Percentiles rank a stretch among this genome's conserved stretches.
These are phyloP conservation scores for Sphaceloma murrayae DNA, from an alignment of 2,329 filamentous ascomycete species.

Conservation along the genomic window DNA sequence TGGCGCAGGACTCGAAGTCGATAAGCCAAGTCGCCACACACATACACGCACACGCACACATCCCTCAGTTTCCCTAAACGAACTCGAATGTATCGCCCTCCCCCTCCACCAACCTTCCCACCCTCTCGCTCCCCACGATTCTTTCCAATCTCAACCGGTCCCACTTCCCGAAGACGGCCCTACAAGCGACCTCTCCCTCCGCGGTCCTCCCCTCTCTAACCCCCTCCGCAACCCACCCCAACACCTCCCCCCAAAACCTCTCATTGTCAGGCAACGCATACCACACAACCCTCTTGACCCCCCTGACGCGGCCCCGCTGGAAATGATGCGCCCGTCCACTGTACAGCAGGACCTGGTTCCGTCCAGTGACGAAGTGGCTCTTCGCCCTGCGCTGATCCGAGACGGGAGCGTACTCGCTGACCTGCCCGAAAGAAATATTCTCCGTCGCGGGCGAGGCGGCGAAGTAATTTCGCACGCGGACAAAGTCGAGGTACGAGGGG, in stretches of 20 bases:
- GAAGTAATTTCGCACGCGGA: slow-evolving; percentile 86
- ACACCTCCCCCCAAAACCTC: slow-evolving; percentile 66
- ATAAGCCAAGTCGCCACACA: no score
- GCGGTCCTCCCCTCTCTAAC: slow-evolving; percentile 50
- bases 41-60: no score
- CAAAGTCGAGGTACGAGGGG: slow-evolving; percentile 89
- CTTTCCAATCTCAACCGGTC: slow-evolving; percentile 84
- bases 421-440: slow-evolving; percentile 62
- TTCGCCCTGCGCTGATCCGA: slow-evolving; percentile 73
- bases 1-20: no score
- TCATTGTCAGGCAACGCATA: slow-evolving; percentile 88
- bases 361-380: slow-evolving; percentile 75
- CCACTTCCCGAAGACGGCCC: slow-evolving; percentile 71
- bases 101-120: slow-evolving; percentile 74
- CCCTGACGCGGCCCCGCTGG: slow-evolving; percentile 71
- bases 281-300: slow-evolving; percentile 75
- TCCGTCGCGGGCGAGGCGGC: slow-evolving; percentile 53
- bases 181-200: slow-evolving; percentile 40
- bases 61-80: slow-evolving; percentile 42
- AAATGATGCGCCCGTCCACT: slow-evolving; percentile 97
- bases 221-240: slow-evolving; percentile 51
- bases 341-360: slow-evolving; percentile 77
- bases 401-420: slow-evolving; percentile 78
- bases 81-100: slow-evolving; percentile 91
- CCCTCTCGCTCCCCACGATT: slow-evolving; percentile 70